Percentiles rank a stretch among this genome's conserved stretches.
phyloP scores from a whole-genome alignment of 2,329 filamentous ascomycete genomes.

The Beauveria asiatica region DNA sequence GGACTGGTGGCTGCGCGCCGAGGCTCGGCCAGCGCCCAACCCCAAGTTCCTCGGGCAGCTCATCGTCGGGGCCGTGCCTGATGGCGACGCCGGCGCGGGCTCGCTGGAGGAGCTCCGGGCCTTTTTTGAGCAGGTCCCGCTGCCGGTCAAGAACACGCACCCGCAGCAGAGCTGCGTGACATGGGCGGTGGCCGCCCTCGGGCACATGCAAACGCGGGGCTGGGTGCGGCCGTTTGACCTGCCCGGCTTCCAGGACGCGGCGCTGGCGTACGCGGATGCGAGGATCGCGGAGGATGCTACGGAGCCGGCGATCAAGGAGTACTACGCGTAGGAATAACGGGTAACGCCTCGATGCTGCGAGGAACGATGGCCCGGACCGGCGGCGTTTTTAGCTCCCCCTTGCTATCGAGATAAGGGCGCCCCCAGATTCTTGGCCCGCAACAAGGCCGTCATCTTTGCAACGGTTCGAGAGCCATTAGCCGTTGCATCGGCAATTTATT shows the following conservation, averaged over 20 bases:
- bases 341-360: too few relatives aligned
- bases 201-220: constrained; percentile 17
- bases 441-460: neutral
- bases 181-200: constrained; percentile 22
- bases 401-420: too few relatives aligned
- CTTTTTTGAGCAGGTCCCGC: constrained; percentile 18
- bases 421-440: neutral
- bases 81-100: constrained; percentile 7
- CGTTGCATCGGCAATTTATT: too few relatives aligned
- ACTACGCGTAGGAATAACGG: neutral
- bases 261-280: constrained; percentile 22
- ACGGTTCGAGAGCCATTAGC: neutral
- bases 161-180: constrained; percentile 28
- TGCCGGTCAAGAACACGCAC: constrained; percentile 23
- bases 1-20: constrained; percentile 23
- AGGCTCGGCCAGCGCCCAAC: constrained; percentile 14
- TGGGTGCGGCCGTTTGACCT: constrained; percentile 21
- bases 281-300: constrained; percentile 15
- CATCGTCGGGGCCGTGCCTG: constrained; percentile 19
- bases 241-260: constrained; percentile 19
- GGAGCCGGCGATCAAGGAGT: neutral
- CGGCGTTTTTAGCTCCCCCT: too few relatives aligned
- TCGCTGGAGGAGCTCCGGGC: constrained; percentile 13
- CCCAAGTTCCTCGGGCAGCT: constrained; percentile 21
- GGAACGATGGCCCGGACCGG: too few relatives aligned